phyloP scores from a whole-genome alignment of 352 stramenopile species.

The Phytophthora cactorum region DNA sequence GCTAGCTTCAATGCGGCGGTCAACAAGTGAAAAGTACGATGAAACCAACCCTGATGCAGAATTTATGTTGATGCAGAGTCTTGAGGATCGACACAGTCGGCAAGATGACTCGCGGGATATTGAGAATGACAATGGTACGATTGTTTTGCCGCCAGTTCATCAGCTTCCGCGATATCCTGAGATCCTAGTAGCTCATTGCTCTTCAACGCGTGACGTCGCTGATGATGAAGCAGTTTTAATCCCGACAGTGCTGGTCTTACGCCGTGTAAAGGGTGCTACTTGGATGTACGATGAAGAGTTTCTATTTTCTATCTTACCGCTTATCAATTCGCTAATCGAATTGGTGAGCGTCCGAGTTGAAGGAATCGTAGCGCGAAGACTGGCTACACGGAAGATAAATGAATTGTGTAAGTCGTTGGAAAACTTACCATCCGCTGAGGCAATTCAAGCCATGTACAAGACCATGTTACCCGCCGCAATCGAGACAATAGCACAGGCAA shows the following conservation, averaged over 20 bases:
- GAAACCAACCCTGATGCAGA: not conserved
- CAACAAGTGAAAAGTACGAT: not conserved
- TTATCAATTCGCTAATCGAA: slow-evolving; percentile 51
- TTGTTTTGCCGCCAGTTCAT: slow-evolving; percentile 2
- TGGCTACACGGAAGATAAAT: slow-evolving; percentile 35
- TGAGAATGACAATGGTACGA: not conserved
- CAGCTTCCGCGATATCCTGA: slow-evolving; percentile 24
- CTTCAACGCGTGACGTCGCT: slow-evolving; percentile 37
- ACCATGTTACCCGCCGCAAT: slow-evolving; percentile 34
- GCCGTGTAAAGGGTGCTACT: slow-evolving; percentile 46
- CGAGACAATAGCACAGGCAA: slow-evolving; percentile 33
- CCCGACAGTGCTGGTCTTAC: slow-evolving; percentile 52
- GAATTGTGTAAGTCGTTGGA: slow-evolving; percentile 23
- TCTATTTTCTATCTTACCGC: slow-evolving; percentile 44
- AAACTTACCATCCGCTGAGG: slow-evolving; percentile 15
- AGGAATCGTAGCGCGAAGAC: slow-evolving; percentile 49
- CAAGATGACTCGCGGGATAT: not conserved
- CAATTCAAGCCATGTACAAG: slow-evolving; percentile 27
- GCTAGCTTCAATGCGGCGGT: slow-evolving; percentile 14
- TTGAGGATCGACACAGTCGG: slow-evolving; percentile 14
- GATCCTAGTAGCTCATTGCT: slow-evolving; percentile 29
- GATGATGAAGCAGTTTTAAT: slow-evolving; percentile 27
- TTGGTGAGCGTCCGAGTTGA: slow-evolving; percentile 55
- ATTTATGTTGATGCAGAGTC: not conserved
- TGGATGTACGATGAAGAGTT: slow-evolving; percentile 75